These are phyloP conservation scores for Solanum pimpinellifolium DNA, from an alignment of 257 asterid species.

Conservation along the genomic window DNA sequence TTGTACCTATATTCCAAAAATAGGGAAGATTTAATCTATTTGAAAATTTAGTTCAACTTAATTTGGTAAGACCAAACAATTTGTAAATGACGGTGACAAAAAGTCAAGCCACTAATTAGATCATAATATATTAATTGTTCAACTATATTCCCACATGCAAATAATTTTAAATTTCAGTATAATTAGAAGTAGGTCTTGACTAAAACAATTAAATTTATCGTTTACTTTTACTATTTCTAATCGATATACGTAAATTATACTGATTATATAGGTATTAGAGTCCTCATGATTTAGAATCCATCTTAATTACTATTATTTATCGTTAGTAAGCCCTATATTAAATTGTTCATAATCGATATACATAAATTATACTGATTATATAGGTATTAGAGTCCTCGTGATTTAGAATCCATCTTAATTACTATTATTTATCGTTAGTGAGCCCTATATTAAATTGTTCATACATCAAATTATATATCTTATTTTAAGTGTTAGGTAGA, in stretches of 20 bases:
- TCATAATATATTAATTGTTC: neutral
- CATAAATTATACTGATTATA: neutral
- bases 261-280: neutral
- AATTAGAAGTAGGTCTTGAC: neutral
- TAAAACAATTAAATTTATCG: neutral
- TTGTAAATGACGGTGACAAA: neutral
- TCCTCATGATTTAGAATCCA: neutral
- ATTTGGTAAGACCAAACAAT: neutral
- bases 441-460: neutral
- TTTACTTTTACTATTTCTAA: neutral
- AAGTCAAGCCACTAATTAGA: neutral
- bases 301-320: neutral
- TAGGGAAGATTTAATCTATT: neutral
- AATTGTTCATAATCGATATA: neutral
- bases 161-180: neutral
- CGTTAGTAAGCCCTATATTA: neutral
- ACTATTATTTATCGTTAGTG: neutral
- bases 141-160: neutral
- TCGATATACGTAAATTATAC: neutral
- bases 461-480: neutral
- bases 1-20: neutral
- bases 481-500: accelerated
- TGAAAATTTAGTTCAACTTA: neutral
- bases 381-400: neutral
- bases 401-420: neutral